These are phyloP conservation scores for Xylaria polymorpha DNA, from an alignment of 2,329 filamentous ascomycete genomes.

Conservation along the genomic window DNA sequence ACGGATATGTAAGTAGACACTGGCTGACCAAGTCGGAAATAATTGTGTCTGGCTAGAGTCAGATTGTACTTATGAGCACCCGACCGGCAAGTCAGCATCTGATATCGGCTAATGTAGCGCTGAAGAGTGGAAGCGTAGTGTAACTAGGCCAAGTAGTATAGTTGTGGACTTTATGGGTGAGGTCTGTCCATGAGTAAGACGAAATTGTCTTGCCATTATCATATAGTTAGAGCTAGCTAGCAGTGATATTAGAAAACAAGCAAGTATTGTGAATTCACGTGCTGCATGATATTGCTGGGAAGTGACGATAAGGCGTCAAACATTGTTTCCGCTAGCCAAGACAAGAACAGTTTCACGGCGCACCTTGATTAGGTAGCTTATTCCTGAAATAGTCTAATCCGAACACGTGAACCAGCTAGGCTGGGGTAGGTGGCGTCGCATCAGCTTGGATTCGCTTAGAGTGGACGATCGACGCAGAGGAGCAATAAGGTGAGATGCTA, in stretches of 20 bases:
- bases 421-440: slow-evolving; percentile 33
- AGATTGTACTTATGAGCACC: not conserved
- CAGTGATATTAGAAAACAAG: slow-evolving; percentile 4
- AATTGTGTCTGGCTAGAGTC: not conserved
- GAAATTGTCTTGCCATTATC: slow-evolving; percentile 1
- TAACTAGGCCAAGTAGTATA: not conserved
- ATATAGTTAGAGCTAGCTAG: slow-evolving; percentile 14
- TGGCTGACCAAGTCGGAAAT: slow-evolving; percentile 1
- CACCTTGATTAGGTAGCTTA: slow-evolving; percentile 25
- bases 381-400: slow-evolving; percentile 32
- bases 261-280: not conserved
- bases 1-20: not conserved
- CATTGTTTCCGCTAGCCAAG: slow-evolving; percentile 17
- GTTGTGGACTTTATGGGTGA: not conserved
- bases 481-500: slow-evolving; percentile 39
- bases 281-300: not conserved
- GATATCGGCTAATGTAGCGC: slow-evolving; percentile 14
- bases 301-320: not conserved
- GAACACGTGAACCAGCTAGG: slow-evolving; percentile 22
- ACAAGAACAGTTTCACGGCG: slow-evolving; percentile 12
- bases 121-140: not conserved
- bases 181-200: not conserved
- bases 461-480: slow-evolving; percentile 35
- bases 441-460: slow-evolving; percentile 34
- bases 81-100: not conserved